Evolutionary conservation across 2,329 filamentous ascomycete genomes (phyloP).

Genomic region (Grosmannia clavigera): DNA sequence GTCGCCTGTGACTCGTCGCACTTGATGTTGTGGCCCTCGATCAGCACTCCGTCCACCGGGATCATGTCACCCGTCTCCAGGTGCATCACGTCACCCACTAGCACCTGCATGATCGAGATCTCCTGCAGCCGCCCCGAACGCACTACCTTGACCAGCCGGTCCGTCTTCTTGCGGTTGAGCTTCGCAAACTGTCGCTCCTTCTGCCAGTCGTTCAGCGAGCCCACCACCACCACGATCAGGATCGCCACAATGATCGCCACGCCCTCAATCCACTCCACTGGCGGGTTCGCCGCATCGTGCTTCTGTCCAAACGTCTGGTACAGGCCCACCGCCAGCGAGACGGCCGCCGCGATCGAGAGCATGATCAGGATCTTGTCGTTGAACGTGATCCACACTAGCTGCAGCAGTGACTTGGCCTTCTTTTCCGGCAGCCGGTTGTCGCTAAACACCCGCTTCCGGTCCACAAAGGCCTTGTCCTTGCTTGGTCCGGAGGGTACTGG

Average conservation of each 20-base stretch:
- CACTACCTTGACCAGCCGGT: constrained; percentile 58
- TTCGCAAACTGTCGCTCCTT: constrained; percentile 72
- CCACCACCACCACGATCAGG: constrained; percentile 62
- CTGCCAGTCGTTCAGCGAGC: constrained; percentile 67
- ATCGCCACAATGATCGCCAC: constrained; percentile 76
- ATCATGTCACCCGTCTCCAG: constrained; percentile 66
- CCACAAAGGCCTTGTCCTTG: constrained; percentile 29
- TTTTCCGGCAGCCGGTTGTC: constrained; percentile 64
- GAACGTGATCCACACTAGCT: constrained; percentile 72
- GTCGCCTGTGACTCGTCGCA: constrained; percentile 70
- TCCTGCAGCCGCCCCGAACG: constrained; percentile 60
- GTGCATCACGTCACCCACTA: constrained; percentile 58
- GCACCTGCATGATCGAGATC: constrained; percentile 55
- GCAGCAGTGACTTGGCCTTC: constrained; percentile 59
- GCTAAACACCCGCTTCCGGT: constrained; percentile 57
- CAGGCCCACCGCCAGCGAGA: constrained; percentile 62
- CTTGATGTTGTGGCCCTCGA: constrained; percentile 61
- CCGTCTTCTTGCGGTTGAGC: constrained; percentile 68
- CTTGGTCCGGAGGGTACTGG: background rate
- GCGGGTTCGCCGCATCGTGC: constrained; percentile 37
- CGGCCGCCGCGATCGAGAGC: constrained; percentile 55
- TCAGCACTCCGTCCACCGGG: constrained; percentile 61
- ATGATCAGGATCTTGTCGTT: constrained; percentile 73
- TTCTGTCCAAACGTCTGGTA: constrained; percentile 59
- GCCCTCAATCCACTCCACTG: constrained; percentile 69